A percentile compares a stretch with the other conserved stretches of the same genome.
phyloP scores from a whole-genome alignment of 441 rosid genomes.

The Iberis amara region DNA sequence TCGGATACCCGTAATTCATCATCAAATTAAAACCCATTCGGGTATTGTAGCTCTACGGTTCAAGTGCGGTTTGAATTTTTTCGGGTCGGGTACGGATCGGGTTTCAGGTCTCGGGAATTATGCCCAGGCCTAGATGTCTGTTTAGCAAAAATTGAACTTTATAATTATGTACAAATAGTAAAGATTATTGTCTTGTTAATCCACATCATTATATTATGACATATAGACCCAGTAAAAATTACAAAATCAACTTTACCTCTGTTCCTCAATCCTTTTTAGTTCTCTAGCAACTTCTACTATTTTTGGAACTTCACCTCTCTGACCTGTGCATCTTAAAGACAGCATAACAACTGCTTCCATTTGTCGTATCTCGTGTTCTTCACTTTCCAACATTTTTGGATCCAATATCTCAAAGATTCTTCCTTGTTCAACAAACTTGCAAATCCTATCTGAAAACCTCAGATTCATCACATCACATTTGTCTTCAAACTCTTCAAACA shows the following conservation, averaged over 20 bases:
- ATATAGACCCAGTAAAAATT: background rate
- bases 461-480: conserved; percentile 13
- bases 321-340: conserved; percentile 25
- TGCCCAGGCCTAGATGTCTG: too few relatives aligned
- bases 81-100: too few relatives aligned
- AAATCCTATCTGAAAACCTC: conserved; percentile 24
- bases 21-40: too few relatives aligned
- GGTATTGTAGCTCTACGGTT: too few relatives aligned
- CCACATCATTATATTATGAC: background rate
- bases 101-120: too few relatives aligned
- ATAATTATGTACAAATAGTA: too few relatives aligned
- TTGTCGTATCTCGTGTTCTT: conserved; percentile 7
- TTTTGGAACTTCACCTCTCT: conserved; percentile 31
- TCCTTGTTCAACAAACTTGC: conserved; percentile 17
- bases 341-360: conserved; percentile 16
- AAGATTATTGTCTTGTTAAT: too few relatives aligned
- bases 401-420: conserved; percentile 25
- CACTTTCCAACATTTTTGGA: conserved; percentile 1
- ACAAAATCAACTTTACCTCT: background rate
- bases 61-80: too few relatives aligned
- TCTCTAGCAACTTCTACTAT: conserved; percentile 29
- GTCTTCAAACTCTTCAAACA: conserved; percentile 13
- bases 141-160: too few relatives aligned
- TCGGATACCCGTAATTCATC: too few relatives aligned
- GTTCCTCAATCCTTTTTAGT: conserved; percentile 21